Evolutionary conservation across 108 stramenopile species (phyloP), one percentile per base, ranked within the genome.

Genomic region (Nannochloropsis oceanica): DNA sequence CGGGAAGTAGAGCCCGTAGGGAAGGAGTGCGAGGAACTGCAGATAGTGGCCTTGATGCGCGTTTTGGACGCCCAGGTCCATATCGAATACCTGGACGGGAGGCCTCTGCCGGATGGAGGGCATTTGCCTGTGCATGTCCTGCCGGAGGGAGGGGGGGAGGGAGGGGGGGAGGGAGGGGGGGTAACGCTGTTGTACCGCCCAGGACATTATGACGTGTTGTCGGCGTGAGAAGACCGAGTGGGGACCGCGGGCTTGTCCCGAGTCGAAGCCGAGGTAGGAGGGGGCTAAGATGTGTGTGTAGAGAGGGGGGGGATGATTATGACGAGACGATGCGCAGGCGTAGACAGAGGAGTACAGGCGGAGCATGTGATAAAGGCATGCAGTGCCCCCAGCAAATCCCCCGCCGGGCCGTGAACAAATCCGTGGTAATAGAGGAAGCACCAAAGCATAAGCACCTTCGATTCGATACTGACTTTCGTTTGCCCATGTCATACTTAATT

Each of bases 1-100:
- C 79, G 89, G 20, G 92, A 92, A 85, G 92, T 92, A 26, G 92
- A 92, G 89, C 92, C 92, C 26, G 90, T 92, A 90, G 91, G 90
- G 42, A 89, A 90, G 80, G 92, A 92, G 87, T 92, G 91, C 79
- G 92, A 92, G 26, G 91, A 87, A 86, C 80, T 87, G 8, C 86
- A 89, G 42, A 88, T 89, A 43, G 85, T 88, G 82, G 89, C 89
- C 25, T 88, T 92, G 14, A 87, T 89, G 27, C 91, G 92, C 84
- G 85, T 83, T 43, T 89, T 92, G 85, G 89, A 42, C 27, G 85
- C 88, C 0, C 46, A 50, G 22, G 90, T 92, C 10, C 46, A 79
- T 34, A 91, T 92, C 73, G 91, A 90, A 80, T 92, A 92, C 80
- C 84, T 92, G 13, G 91, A 92, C 83, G 92, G 91, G 59, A 73